These are phyloP conservation scores for Eremochloa ophiuroides DNA, from an alignment of 176 grass and related monocot genomes.

Conservation along the genomic window DNA sequence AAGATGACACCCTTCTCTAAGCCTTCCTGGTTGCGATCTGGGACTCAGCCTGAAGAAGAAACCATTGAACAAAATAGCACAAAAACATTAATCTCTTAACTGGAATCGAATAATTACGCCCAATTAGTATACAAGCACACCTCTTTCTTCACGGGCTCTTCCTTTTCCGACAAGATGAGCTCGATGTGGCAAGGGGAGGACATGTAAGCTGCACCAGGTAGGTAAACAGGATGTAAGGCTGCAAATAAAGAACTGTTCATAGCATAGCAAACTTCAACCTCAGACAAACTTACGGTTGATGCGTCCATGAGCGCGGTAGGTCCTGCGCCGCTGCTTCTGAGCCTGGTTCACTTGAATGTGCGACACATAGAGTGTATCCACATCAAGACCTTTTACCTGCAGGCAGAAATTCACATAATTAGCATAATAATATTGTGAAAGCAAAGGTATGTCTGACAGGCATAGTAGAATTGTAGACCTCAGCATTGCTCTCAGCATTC, in stretches of 20 bases:
- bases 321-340: conserved; percentile 28
- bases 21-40: conserved; percentile 74
- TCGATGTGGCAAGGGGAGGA: conserved; percentile 69
- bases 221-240: background rate
- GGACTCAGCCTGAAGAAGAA: conserved; percentile 47
- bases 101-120: background rate
- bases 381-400: conserved; percentile 76
- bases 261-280: background rate
- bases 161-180: background rate
- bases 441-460: background rate
- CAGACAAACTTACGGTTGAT: background rate
- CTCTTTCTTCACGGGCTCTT: background rate
- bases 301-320: background rate
- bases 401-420: background rate
- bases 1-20: conserved; percentile 28
- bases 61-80: background rate
- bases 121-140: background rate
- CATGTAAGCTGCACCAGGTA: conserved; percentile 73
- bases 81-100: background rate
- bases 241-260: background rate
- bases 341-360: conserved; percentile 83
- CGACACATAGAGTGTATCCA: conserved; percentile 59
- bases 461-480: background rate
- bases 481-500: conserved; percentile 85
- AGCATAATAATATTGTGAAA: background rate